These are phyloP conservation scores for Syzygium grande DNA, from an alignment of 345 rosid genomes.

Conservation along the genomic window DNA sequence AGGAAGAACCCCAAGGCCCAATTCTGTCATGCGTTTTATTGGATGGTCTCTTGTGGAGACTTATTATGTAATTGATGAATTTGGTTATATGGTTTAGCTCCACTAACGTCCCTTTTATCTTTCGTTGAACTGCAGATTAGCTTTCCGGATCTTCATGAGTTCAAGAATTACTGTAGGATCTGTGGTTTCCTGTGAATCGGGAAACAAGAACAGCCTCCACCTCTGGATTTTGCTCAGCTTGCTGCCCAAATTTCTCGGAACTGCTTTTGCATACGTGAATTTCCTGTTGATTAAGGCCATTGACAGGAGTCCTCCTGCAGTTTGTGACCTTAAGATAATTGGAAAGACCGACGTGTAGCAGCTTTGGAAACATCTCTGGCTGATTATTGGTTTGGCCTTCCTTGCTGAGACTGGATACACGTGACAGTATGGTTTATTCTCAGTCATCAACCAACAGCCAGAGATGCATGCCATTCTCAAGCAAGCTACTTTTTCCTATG, in stretches of 20 bases:
- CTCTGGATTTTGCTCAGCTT: conserved; percentile 75
- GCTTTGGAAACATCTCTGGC: not conserved
- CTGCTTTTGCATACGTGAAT: conserved; percentile 33
- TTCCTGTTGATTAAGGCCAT: conserved; percentile 44
- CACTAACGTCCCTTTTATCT: not conserved
- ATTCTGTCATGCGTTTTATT: not conserved
- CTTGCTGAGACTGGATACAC: not conserved
- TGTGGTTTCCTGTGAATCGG: conserved; percentile 88
- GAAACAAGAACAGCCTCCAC: conserved; percentile 57
- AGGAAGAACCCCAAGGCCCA: not conserved
- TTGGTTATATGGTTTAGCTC: not conserved
- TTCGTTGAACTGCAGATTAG: conserved; percentile 31
- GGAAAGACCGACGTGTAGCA: conserved; percentile 14
- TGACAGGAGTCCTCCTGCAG: conserved; percentile 34
- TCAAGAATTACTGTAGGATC: conserved; percentile 54
- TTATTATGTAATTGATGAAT: not conserved
- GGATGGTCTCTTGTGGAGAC: not conserved
- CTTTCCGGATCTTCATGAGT: conserved; percentile 70
- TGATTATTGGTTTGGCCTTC: not conserved
- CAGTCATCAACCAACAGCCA: conserved; percentile 17
- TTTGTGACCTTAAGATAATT: not conserved
- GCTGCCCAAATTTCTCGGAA: conserved; percentile 58
- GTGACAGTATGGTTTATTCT: conserved; percentile 49
- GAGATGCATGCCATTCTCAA: conserved; percentile 18
- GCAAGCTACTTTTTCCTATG: conserved; percentile 25